Conservation (phyloP, 306 rosid species). For the Vigna reflexopilosa region DNA sequence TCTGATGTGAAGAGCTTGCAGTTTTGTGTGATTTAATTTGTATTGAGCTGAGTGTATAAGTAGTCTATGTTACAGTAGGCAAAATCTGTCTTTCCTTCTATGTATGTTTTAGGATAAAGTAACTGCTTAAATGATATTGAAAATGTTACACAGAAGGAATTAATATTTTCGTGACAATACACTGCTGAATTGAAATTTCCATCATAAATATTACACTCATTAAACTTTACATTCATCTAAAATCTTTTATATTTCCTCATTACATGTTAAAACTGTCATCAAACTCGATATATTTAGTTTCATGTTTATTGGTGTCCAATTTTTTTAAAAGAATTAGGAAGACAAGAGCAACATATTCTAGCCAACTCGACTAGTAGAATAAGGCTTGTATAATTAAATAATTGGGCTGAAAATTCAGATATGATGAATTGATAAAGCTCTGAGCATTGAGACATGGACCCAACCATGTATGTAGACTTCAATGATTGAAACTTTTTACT, state of each 20-base stretch:
- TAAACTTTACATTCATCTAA: neutral
- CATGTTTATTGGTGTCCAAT: conserved; percentile 25
- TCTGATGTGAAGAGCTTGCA: conserved; percentile 33
- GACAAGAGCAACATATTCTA: conserved; percentile 6
- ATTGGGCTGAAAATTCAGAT: conserved; percentile 18
- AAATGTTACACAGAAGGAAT: conserved; percentile 21
- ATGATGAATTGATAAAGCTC: conserved; percentile 7
- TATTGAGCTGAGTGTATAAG: neutral
- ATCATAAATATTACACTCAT: conserved; percentile 13
- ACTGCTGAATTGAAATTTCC: conserved; percentile 16
- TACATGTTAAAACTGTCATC: conserved; percentile 19
- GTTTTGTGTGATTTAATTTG: conserved; percentile 7
- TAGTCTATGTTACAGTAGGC: conserved; percentile 25
- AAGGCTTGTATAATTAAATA: conserved; percentile 1
- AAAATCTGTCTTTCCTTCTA: conserved; percentile 16
- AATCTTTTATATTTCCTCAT: neutral
- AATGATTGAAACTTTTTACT: conserved; percentile 43
- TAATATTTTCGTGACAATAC: conserved; percentile 24
- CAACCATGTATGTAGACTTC: conserved; percentile 22
- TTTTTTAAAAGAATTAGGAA: neutral
- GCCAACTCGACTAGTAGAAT: conserved; percentile 3
- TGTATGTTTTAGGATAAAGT: conserved; percentile 30
- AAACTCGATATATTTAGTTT: neutral
- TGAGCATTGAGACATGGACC: neutral
- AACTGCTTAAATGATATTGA: conserved; percentile 8